Evolutionary conservation across 345 rosid genomes (phyloP).

Genomic region (Sapria himalayana): DNA sequence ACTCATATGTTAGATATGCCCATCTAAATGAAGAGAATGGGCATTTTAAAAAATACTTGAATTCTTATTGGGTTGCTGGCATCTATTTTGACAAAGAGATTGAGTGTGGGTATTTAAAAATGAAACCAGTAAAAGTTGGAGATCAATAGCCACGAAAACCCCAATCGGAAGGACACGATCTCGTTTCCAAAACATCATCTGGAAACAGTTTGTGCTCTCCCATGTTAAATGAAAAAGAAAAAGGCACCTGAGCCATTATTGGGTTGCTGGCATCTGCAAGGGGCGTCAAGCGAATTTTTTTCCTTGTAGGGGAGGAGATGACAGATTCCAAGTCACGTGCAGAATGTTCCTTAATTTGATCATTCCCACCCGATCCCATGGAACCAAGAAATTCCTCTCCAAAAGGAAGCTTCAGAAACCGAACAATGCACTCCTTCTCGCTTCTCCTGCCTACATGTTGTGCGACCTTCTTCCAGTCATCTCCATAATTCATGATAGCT

Average conservation of each 20-base stretch:
- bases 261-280: slow-evolving; percentile 96
- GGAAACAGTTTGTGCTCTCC: too few relatives aligned
- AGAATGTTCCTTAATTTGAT: slow-evolving; percentile 14
- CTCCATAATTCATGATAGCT: slow-evolving; percentile 56
- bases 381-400: slow-evolving; percentile 41
- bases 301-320: slow-evolving; percentile 17
- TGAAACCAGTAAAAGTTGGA: too few relatives aligned
- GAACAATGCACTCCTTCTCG: slow-evolving; percentile 65
- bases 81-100: too few relatives aligned
- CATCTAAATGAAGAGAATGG: too few relatives aligned
- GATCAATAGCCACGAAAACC: too few relatives aligned
- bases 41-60: too few relatives aligned
- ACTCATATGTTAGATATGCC: too few relatives aligned
- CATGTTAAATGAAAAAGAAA: too few relatives aligned
- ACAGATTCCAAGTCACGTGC: slow-evolving; percentile 16
- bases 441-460: slow-evolving; percentile 62
- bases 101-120: too few relatives aligned
- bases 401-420: slow-evolving; percentile 69
- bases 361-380: slow-evolving; percentile 23
- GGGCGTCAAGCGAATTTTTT: slow-evolving; percentile 49
- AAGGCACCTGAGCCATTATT: slow-evolving; percentile 90
- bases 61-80: too few relatives aligned
- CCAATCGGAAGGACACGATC: too few relatives aligned
- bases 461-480: slow-evolving; percentile 88
- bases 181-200: too few relatives aligned